phyloP scores from a whole-genome alignment of 1,139 yeast species.

The Suhomyces taliae region DNA sequence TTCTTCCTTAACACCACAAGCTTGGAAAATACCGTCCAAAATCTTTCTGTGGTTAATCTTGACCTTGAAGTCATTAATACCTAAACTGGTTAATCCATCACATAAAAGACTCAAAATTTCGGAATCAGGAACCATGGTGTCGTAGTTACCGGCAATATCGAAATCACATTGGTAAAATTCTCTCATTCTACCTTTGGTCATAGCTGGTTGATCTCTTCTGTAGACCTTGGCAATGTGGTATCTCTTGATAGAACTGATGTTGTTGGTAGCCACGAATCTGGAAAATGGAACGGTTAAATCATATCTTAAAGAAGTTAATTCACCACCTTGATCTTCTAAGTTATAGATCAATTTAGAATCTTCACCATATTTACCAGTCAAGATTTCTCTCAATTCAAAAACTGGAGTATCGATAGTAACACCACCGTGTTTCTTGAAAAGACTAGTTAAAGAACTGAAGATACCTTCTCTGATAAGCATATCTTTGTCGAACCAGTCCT shows the following conservation, averaged over 20 bases:
- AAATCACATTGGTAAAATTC: conserved; percentile 98
- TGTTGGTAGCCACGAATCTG: conserved; percentile 92
- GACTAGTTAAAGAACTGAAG: conserved; percentile 64
- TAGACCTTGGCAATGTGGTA: conserved; percentile 97
- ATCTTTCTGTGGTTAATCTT: conserved; percentile 94
- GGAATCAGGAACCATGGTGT: conserved; percentile 93
- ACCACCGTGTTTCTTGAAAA: conserved; percentile 95
- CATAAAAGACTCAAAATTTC: conserved; percentile 79
- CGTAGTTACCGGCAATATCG: conserved; percentile 91
- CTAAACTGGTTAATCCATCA: conserved; percentile 81
- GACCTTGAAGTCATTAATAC: conserved; percentile 84
- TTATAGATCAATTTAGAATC: conserved; percentile 94
- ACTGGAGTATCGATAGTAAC: conserved; percentile 98
- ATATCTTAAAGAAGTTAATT: conserved; percentile 88
- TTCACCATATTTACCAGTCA: conserved; percentile 97
- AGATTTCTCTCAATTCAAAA: conserved; percentile 89
- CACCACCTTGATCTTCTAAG: conserved; percentile 98
- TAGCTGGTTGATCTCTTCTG: conserved; percentile 98
- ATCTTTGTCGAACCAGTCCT: conserved; percentile 97
- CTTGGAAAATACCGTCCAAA: conserved; percentile 91
- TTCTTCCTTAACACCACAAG: conserved; percentile 91
- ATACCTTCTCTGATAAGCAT: conserved; percentile 92
- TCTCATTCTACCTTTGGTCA: conserved; percentile 99
- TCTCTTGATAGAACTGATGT: conserved; percentile 83
- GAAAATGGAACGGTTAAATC: conserved; percentile 98